Evolutionary conservation across 202 grass and related monocot genomes (phyloP), one percentile per base, ranked within the genome.

Genomic region (Hordeum pubiflorum): DNA sequence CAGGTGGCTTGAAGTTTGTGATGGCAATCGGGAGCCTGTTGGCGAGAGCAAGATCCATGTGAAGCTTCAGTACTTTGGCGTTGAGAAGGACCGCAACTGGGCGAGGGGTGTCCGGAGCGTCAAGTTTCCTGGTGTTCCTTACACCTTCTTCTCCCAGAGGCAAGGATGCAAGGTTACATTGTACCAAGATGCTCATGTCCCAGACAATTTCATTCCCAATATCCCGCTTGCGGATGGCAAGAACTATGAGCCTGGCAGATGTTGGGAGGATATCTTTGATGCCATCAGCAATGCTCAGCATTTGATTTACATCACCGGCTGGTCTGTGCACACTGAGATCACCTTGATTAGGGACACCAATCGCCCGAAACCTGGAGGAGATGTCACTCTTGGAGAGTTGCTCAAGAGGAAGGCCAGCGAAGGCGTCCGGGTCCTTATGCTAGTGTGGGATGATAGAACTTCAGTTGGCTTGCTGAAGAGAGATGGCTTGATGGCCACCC

Each of bases 181-280:
- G 18, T 98, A 93, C 80, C 96, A 98, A 76, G 92, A 98, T 76
- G 90, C 90, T 21, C 96, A 98, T 82, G 92, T 95, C 44, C 96
- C 96, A 2, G 90, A 98, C 76, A 65, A 98, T 84, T 98, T 98
- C 60, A 83, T 98, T 76, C 96, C 96, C 22, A 82, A 63, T 83
- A 98, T 98, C 31, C 96, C 89, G 27, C 96, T 98, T 76, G 90
- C 90, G 59, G 87, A 95, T 79, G 92, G 90, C 3, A 87, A 87
- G 67, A 80, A 37, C 65, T 98, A 98, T 39, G 89, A 98, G 50
- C 86, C 96, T 0, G 88, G 85, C 69, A 90, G 96, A 64, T 94
- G 90, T 80, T 98, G 92, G 92, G 96, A 96, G 67, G 92, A 99
- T 61, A 95, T 99, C 22, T 99, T 99, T 85, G 92, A 99, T 73